Conservation (phyloP, 116 monocot genomes). For the Phalaenopsis hybrid region DNA sequence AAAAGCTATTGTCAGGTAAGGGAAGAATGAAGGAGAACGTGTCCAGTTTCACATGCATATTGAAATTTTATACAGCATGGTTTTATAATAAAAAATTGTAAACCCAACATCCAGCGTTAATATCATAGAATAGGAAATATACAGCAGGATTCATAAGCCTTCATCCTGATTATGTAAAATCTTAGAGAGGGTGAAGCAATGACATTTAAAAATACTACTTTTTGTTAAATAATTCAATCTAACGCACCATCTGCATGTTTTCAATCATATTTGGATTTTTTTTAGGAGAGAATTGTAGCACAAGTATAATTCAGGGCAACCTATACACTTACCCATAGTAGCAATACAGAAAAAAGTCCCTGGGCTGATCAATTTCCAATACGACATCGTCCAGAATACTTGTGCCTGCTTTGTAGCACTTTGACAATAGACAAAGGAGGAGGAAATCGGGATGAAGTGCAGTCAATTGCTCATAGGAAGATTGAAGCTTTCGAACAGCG, state of each 20-base stretch:
- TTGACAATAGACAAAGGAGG: constrained; percentile 76
- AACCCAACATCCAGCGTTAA: not conserved
- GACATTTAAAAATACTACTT: not conserved
- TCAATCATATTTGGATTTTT: not conserved
- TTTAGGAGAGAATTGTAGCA: not conserved
- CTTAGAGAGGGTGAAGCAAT: not conserved
- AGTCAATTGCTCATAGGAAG: constrained; percentile 70
- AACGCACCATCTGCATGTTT: not conserved
- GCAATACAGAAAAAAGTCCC: constrained; percentile 83
- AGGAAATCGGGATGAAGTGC: constrained; percentile 84
- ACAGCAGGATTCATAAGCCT: not conserved
- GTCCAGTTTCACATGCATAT: not conserved
- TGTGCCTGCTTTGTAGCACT: constrained; percentile 69
- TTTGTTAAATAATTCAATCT: not conserved
- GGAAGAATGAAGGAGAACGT: not conserved
- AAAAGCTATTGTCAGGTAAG: not conserved
- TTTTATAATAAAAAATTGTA: not conserved
- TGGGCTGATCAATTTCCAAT: constrained; percentile 81
- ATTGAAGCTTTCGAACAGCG: constrained; percentile 70
- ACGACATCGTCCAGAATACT: constrained; percentile 64
- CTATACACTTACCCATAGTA: constrained; percentile 77
- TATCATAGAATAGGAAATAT: not conserved
- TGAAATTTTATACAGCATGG: not conserved
- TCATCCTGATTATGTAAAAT: not conserved
- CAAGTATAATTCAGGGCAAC: not conserved